Evolutionary conservation across 2,329 filamentous ascomycete genomes (phyloP), one percentile per base, ranked within the genome.

Genomic region (Talaromyces albobiverticillius): DNA sequence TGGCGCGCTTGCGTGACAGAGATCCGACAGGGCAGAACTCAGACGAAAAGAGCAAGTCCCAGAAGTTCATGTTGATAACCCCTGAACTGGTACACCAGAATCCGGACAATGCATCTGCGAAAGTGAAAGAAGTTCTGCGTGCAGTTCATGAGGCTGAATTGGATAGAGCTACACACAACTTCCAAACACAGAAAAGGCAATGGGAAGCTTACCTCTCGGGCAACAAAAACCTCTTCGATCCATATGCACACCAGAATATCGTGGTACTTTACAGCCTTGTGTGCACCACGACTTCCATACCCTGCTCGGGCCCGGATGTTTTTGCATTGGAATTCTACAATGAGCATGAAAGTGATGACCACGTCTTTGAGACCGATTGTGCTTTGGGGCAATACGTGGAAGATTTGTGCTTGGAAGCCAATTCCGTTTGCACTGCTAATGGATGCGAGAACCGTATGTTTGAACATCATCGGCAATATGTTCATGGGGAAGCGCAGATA

Each of bases 141-240:
- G 94, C 94, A 20, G 92, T 96, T 11, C 92, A 97, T 69, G 90
- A 96, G 67, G 92, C 92, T 2, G 94, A 99, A 70, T 96, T 97
- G 63, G 92, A 99, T 68, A 95, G 94, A 71, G 92, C 93, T 1
- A 75, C 95, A 31, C 90, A 96, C 71, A 91, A 92, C 62, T 99
- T 97, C 67, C 84, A 91, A 68, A 96, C 90, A 0, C 93, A 97
- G 67, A 96, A 91, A 54, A 84, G 90, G 26, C 92, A 96, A 62
- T 99, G 94, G 94, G 94, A 99, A 67, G 89, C 90, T 25, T 96
- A 96, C 64, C 87, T 96, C 20, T 86, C 93, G 48, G 90, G 90
- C 13, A 95, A 94, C 61, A 78, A 88, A 29, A 88, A 95, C 64
- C 80, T 97, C 1, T 99, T 96, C 62, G 91, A 99, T 66, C 94